A percentile compares a stretch with the other conserved stretches of the same genome.
Evolutionary conservation across 345 rosid species (phyloP).

Genomic region (Raphanus sativus): DNA sequence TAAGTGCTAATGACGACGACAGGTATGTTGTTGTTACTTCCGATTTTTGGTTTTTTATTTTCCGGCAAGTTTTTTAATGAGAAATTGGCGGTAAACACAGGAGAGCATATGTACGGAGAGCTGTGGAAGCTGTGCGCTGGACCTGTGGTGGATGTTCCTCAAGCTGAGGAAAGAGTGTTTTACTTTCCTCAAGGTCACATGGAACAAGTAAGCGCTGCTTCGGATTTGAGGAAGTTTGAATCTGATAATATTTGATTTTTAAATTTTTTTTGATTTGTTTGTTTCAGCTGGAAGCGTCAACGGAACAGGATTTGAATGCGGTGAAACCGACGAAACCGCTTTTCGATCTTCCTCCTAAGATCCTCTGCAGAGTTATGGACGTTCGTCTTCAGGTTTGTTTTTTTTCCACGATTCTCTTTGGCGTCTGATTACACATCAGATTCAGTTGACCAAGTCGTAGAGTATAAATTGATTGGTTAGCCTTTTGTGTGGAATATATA

Average conservation of each 20-base stretch:
- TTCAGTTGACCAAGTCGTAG: neutral
- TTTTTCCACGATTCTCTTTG: neutral
- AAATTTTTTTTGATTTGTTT: neutral
- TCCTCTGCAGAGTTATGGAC: slow-evolving; percentile 78
- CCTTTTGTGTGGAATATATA: neutral
- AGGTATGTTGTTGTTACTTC: slow-evolving; percentile 34
- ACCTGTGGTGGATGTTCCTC: slow-evolving; percentile 76
- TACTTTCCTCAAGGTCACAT: slow-evolving; percentile 97
- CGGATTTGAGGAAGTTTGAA: too few species aligned
- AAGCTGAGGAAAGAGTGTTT: slow-evolving; percentile 57
- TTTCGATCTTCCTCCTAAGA: slow-evolving; percentile 71
- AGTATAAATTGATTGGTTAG: neutral
- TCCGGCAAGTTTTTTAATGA: neutral
- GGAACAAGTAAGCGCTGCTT: slow-evolving; percentile 63
- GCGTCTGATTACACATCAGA: neutral
- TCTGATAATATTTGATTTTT: slow-evolving; percentile 8
- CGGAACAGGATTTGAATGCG: slow-evolving; percentile 72
- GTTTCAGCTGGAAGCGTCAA: slow-evolving; percentile 81
- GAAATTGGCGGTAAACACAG: slow-evolving; percentile 8
- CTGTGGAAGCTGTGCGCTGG: slow-evolving; percentile 92
- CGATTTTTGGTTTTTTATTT: neutral
- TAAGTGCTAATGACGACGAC: slow-evolving; percentile 50
- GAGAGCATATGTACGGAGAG: slow-evolving; percentile 58
- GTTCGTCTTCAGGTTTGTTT: slow-evolving; percentile 56
- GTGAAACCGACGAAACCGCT: slow-evolving; percentile 46